phyloP scores from a whole-genome alignment of 2,329 filamentous ascomycete genomes.

The Fusarium setosum region DNA sequence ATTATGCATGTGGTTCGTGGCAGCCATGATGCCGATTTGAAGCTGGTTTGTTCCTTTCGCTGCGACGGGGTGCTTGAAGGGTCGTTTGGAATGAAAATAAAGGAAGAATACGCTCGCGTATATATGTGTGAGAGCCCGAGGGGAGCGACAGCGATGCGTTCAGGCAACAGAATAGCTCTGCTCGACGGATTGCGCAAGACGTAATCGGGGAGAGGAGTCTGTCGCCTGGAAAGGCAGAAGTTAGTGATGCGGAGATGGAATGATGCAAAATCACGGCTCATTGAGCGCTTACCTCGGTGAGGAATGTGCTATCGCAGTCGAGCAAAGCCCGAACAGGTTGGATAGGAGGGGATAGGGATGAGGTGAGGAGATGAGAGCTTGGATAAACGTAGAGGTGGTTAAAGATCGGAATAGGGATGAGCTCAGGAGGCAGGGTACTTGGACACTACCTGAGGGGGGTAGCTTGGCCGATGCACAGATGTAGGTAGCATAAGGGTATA shows the following conservation, averaged over 20 bases:
- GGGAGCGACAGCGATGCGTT: neutral
- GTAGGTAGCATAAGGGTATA: neutral
- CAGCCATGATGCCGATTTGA: conserved; percentile 67
- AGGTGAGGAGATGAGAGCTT: conserved; percentile 34
- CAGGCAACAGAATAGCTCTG: conserved; percentile 27
- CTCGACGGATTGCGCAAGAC: conserved; percentile 21
- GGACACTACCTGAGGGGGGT: neutral
- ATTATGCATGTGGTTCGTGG: conserved; percentile 91
- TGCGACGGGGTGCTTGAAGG: neutral
- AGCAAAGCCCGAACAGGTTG: neutral
- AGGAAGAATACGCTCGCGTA: neutral
- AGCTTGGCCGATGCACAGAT: neutral
- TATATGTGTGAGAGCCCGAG: conserved; percentile 3
- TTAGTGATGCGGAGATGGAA: neutral
- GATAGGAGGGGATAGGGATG: conserved; percentile 8
- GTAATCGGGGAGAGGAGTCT: neutral
- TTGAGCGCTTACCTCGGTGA: neutral
- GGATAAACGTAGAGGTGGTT: conserved; percentile 5
- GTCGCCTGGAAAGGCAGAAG: neutral
- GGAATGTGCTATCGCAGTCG: conserved; percentile 1
- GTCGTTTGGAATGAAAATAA: neutral
- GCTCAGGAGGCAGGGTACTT: conserved; percentile 13
- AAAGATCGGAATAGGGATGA: conserved; percentile 30
- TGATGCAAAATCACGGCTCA: neutral
- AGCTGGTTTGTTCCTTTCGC: neutral